Percentiles rank a stretch among this genome's conserved stretches.
These are phyloP conservation scores for Cercospora citrullina DNA, from an alignment of 2,329 filamentous ascomycete genomes.

Conservation along the genomic window DNA sequence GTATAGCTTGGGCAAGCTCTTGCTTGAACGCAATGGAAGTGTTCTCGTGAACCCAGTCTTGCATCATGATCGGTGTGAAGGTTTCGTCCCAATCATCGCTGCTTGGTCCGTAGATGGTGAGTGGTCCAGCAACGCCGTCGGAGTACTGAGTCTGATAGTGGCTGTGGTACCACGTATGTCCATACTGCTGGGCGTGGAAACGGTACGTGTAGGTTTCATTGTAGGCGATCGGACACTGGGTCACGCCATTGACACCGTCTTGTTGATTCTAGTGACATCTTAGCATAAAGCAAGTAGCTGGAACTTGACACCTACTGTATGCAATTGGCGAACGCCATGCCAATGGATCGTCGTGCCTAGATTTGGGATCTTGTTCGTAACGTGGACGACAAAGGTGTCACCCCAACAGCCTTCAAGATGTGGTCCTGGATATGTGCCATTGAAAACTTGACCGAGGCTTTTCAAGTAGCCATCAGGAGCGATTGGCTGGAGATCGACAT, in stretches of 20 bases:
- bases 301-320: slow-evolving; percentile 38
- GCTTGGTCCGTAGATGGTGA: slow-evolving; percentile 44
- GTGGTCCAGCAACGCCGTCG: slow-evolving; percentile 43
- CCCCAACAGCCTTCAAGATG: slow-evolving; percentile 46
- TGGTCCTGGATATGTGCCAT: slow-evolving; percentile 50
- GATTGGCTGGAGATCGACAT: slow-evolving; percentile 42
- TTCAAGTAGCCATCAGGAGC: slow-evolving; percentile 39
- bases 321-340: slow-evolving; percentile 54
- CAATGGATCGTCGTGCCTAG: slow-evolving; percentile 56
- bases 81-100: slow-evolving; percentile 42
- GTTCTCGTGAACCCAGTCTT: slow-evolving; percentile 25
- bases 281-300: no score
- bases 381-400: slow-evolving; percentile 27
- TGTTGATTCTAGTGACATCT: slow-evolving; percentile 44
- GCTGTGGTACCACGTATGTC: slow-evolving; percentile 39
- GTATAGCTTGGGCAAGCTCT: slow-evolving; percentile 37
- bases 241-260: slow-evolving; percentile 53
- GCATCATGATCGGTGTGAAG: slow-evolving; percentile 29
- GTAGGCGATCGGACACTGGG: slow-evolving; percentile 66
- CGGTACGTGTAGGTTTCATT: slow-evolving; percentile 49
- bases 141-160: slow-evolving; percentile 43
- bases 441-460: slow-evolving; percentile 37
- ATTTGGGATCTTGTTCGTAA: slow-evolving; percentile 43
- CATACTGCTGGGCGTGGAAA: slow-evolving; percentile 39
- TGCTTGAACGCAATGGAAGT: slow-evolving; percentile 22